These are phyloP conservation scores for Parathielavia appendiculata DNA, from an alignment of 495 filamentous ascomycete genomes.

Conservation along the genomic window DNA sequence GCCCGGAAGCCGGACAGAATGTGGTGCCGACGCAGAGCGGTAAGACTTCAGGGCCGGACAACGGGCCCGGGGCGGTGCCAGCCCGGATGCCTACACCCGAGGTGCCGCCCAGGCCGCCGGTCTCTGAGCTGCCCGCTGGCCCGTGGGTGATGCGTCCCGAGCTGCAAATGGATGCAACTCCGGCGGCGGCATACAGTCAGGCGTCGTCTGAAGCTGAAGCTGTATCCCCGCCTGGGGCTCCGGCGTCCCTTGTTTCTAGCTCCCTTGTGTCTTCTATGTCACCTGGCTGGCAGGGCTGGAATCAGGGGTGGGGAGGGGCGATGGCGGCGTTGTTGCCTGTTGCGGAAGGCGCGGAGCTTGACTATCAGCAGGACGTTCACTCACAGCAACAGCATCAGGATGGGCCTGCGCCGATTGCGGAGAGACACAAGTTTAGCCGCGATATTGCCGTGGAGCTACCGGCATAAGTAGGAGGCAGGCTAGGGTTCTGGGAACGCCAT, in stretches of 20 bases:
- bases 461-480: no score
- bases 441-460: no score
- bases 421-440: no score
- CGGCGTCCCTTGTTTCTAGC: neutral
- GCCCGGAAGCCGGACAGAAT: neutral
- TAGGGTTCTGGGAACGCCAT: no score
- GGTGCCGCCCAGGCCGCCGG: neutral
- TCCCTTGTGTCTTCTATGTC: no score
- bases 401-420: no score
- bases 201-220: no score
- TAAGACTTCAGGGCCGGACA: neutral
- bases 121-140: neutral
- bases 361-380: no score
- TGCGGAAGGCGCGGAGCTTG: no score
- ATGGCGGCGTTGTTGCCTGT: neutral
- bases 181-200: neutral
- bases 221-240: neutral
- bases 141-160: slow-evolving; percentile 1
- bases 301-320: neutral
- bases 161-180: neutral
- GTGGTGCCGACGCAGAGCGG: neutral
- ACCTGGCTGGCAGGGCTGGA: neutral
- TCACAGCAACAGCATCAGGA: no score
- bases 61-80: neutral
- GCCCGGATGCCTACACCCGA: slow-evolving; percentile 7